These are phyloP conservation scores for Gautieria morchelliformis DNA, from an alignment of 768 basidiomycete genomes.

Conservation along the genomic window DNA sequence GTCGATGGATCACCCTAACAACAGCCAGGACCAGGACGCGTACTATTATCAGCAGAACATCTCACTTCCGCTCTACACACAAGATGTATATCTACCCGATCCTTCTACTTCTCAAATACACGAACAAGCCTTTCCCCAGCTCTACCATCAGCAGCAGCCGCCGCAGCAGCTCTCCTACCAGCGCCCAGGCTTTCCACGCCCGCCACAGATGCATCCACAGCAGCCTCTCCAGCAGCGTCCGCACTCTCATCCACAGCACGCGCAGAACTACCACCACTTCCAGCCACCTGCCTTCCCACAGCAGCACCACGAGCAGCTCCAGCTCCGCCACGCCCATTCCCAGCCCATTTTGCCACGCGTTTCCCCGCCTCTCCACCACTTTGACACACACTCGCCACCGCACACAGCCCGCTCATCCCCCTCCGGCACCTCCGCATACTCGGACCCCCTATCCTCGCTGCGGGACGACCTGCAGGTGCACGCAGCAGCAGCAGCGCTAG, in stretches of 20 bases:
- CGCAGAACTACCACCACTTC: background rate
- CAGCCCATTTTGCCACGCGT: background rate
- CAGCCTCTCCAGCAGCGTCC: background rate
- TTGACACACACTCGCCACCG: background rate
- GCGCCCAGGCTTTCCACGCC: background rate
- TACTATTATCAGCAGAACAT: constrained; percentile 5
- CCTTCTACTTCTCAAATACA: background rate
- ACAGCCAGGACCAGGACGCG: background rate
- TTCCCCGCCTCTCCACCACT: background rate
- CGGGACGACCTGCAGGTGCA: constrained; percentile 24
- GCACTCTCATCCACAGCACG: background rate
- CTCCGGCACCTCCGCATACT: constrained; percentile 3
- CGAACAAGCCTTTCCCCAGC: background rate
- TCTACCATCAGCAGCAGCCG: background rate
- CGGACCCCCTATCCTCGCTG: constrained; percentile 1
- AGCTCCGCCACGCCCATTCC: constrained; percentile 3
- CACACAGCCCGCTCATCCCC: constrained; percentile 4
- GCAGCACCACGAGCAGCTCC: background rate
- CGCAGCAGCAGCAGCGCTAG: constrained; percentile 22
- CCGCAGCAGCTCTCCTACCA: background rate
- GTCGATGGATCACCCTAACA: constrained; percentile 7
- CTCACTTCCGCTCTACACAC: background rate
- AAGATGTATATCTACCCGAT: background rate
- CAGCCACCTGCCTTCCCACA: background rate
- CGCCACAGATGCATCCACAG: background rate